Evolutionary conservation across 768 basidiomycete genomes (phyloP), one percentile per base, ranked within the genome.

Genomic region (Asterophora lycoperdoides): DNA sequence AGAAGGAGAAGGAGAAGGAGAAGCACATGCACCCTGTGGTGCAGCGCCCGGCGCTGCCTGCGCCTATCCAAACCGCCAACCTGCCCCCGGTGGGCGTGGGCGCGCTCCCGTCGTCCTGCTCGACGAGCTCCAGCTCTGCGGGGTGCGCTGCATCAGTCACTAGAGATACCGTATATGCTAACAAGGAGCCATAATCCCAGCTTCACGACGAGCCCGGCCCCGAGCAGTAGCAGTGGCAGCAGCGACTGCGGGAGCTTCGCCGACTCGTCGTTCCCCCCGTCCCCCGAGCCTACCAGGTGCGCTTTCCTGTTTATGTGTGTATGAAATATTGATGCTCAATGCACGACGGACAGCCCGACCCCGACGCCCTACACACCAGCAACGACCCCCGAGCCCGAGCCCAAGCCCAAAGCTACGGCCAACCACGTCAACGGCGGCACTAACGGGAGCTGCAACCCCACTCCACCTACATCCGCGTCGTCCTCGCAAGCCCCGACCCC

Each of bases 11-110:
- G 46, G 60, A 67, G 20, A 60, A 68, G 46, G 59, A 64, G 44
- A 62, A 62, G 46, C 76, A 80, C 60, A 83, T 83, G 81, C 81
- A 83, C 59, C 78, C 78, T 17, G 69, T 78, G 20, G 61, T 66
- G 5, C 70, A 68, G 29, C 69, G 72, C 26, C 60, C 61, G 5
- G 53, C 42, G 18, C 55, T 53, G 23, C 60, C 61, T 5, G 53
- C 42, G 15, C 55, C 54, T 26, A 58, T 56, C 37, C 52, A 58
- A n/a, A 56, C 56, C 8, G 17, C 47, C 4, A 49, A 52, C 13
- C 46, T 57, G 20, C 38, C 55, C 4, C 23, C n/a, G n/a, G n/a
- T n/a, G n/a, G n/a, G n/a, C n/a, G n/a, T 23, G 3, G 23, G 23
- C 23, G 23, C 23, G 3, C 23, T 23, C 23, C 23, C 23, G 23